These are phyloP conservation scores for Boletus fagicola DNA, from an alignment of 768 basidiomycete species.

Conservation along the genomic window DNA sequence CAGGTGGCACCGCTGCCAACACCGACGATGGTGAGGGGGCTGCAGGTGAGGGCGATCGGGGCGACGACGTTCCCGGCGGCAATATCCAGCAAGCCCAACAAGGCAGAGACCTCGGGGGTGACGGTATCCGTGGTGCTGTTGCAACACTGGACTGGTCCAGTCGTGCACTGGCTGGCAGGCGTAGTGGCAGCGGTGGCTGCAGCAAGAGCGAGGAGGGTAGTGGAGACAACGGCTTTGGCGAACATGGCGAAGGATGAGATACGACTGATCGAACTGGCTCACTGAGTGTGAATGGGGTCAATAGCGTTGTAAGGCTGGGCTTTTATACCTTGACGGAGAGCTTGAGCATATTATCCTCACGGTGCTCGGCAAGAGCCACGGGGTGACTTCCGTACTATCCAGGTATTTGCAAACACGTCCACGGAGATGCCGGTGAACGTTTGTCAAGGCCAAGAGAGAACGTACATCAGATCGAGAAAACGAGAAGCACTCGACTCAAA, in stretches of 20 bases:
- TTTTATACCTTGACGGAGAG: not conserved
- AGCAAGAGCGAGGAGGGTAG: not conserved
- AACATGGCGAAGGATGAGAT: conserved; percentile 3
- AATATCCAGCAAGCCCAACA: not conserved
- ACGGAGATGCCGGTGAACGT: not conserved
- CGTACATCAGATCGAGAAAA: not conserved
- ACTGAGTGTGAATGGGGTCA: not conserved
- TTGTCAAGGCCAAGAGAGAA: not conserved
- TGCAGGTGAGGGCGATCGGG: not conserved
- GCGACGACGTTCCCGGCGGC: not conserved
- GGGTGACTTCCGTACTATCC: not conserved
- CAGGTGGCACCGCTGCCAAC: not conserved
- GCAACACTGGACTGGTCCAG: not conserved
- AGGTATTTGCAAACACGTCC: not conserved
- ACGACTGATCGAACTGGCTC: not conserved
- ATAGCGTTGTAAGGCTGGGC: not conserved
- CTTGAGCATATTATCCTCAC: not conserved
- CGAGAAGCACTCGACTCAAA: not conserved
- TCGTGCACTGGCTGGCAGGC: not conserved
- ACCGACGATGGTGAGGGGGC: not conserved
- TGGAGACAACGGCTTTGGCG: not conserved
- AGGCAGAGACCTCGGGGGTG: not conserved
- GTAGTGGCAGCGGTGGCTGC: not conserved
- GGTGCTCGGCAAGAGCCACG: not conserved
- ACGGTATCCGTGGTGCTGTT: not conserved